A percentile compares a stretch with the other conserved stretches of the same genome.
These are phyloP conservation scores for Yamadazyma songkhlaensis DNA, from an alignment of 1,139 yeast genomes.

Conservation along the genomic window DNA sequence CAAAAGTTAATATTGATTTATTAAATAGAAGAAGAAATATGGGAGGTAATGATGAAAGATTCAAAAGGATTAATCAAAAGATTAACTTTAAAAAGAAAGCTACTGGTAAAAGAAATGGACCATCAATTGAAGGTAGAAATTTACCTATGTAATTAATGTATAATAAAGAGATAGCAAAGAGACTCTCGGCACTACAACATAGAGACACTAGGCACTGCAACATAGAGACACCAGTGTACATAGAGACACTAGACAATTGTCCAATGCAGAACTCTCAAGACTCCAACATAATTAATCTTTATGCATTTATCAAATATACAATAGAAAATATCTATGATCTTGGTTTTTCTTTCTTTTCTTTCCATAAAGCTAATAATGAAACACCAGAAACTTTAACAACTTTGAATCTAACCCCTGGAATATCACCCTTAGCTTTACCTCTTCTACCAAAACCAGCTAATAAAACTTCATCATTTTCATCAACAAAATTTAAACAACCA, in stretches of 20 bases:
- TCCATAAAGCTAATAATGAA: constrained; percentile 99
- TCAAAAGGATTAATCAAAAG: constrained; percentile 64
- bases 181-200: too few species aligned
- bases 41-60: constrained; percentile 71
- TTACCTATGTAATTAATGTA: constrained; percentile 35
- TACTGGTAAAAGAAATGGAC: constrained; percentile 60
- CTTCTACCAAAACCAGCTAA: constrained; percentile 99
- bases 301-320: constrained; percentile 18
- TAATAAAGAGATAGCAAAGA: too few species aligned
- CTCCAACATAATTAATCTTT: constrained; percentile 7
- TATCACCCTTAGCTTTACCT: constrained; percentile 99
- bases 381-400: constrained; percentile 99
- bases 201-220: too few species aligned
- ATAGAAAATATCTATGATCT: constrained; percentile 63
- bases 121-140: constrained; percentile 77
- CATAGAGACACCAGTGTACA: too few species aligned
- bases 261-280: too few species aligned
- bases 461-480: constrained; percentile 99
- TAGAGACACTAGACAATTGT: too few species aligned
- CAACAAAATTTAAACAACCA: constrained; percentile 99
- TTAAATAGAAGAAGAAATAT: constrained; percentile 39
- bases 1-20: constrained; percentile 57
- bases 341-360: constrained; percentile 99
- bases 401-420: constrained; percentile 99
- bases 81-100: constrained; percentile 45